A percentile compares a stretch with the other conserved stretches of the same genome.
These are phyloP conservation scores for Colletotrichum neosansevieriae DNA, from an alignment of 2,329 filamentous ascomycete species.

Conservation along the genomic window DNA sequence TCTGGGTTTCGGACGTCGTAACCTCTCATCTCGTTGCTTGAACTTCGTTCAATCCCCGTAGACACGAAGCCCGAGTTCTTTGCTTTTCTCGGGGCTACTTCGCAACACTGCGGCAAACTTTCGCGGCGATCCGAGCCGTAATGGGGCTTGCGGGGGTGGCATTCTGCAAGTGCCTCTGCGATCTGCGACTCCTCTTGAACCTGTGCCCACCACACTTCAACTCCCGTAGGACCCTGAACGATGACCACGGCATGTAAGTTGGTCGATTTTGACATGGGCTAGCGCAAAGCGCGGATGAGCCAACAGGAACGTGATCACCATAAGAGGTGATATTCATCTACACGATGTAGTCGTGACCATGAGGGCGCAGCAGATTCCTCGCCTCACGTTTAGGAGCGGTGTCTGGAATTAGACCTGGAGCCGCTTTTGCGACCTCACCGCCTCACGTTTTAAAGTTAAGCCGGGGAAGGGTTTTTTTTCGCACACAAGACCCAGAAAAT, in stretches of 20 bases:
- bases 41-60: too few species aligned
- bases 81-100: background rate
- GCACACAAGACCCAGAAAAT: conserved; percentile 3
- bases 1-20: too few species aligned
- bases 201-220: conserved; percentile 24
- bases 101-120: conserved; percentile 31
- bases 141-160: conserved; percentile 34
- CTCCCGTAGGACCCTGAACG: conserved; percentile 32
- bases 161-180: conserved; percentile 32
- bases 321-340: background rate
- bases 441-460: conserved; percentile 2
- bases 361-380: background rate
- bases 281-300: conserved; percentile 1
- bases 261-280: background rate
- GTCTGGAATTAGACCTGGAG: background rate
- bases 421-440: conserved; percentile 8
- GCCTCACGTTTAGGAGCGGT: background rate
- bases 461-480: conserved; percentile 1
- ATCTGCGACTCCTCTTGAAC: conserved; percentile 30
- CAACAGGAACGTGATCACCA: background rate
- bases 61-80: background rate
- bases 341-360: background rate
- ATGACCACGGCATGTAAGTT: conserved; percentile 28
- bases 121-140: conserved; percentile 29
- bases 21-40: too few species aligned